Base-by-base conservation (phyloP, 371 early-diverging fungal genomes). In the Actinomortierella ambigua region DNA sequence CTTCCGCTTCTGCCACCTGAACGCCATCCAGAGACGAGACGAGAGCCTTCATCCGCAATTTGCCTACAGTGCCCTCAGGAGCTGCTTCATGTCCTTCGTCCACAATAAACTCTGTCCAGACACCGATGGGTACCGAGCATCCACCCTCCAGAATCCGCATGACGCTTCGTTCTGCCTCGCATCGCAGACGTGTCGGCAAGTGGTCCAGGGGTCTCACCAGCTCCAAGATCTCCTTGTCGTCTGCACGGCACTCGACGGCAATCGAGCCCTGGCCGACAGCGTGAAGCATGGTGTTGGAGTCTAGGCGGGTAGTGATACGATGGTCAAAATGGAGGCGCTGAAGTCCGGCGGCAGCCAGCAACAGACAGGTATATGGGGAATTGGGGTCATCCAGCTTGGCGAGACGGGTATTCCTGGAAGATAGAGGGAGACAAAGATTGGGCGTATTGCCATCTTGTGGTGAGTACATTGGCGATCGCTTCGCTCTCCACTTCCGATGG, bases 221-320 rank as follows among this genome's bases (percentile, higher is more conserved):
- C 4, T 60, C 65, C 4, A 71, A 54, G 0, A 79, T 80, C 9
- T 75, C 58, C 2, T 54, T 40, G 69, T 97, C 98, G 48, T 87
- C 84, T 34, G 59, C 73, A 34, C 96, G 85, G 59, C 91, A 90
- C 75, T 98, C 97, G 29, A 98, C 77, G 22, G 85, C 97, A 50
- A 98, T 75, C 0, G 97, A 95, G 57, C 96, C 97, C 82, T 98
- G 97, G 6, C 97, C 95, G 9, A 97, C 98, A 15, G 98, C 98
- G 69, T 97, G 89, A 17, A 93, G 80, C 50, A 92, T 90, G 29
- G 80, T 77, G 5, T 68, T 71, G n/a, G 82, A 61, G n/a, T 82
- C 76, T 13, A 96, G 79, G 47, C 82, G 78, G 44, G 90, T 77
- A 6, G 93, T 82, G 53, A 97, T 93, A 40, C 96, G 86, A 53